Conservation (phyloP, 148 eudicot species). For the Nepenthes gracilis region DNA sequence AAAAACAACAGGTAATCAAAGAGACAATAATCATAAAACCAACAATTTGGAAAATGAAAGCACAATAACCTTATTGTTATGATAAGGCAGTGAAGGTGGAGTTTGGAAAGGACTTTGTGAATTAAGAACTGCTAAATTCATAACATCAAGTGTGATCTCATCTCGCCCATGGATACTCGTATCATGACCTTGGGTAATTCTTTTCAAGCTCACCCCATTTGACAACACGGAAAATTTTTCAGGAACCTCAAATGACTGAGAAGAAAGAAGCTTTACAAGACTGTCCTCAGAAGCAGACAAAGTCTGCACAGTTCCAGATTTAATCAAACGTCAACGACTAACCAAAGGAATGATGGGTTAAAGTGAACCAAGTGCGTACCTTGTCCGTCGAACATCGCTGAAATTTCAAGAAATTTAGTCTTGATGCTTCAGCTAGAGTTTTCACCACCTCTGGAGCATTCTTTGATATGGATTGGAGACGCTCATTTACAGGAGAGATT, state of each 20-base stretch:
- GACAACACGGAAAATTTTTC: conserved; percentile 22
- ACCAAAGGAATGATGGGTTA: neutral
- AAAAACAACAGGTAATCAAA: conserved; percentile 11
- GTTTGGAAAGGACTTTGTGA: conserved; percentile 69
- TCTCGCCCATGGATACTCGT: conserved; percentile 10
- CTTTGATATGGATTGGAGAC: conserved; percentile 64
- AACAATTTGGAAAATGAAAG: neutral
- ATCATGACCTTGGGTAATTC: conserved; percentile 13
- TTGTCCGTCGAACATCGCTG: conserved; percentile 34
- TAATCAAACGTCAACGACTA: conserved; percentile 5
- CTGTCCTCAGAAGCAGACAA: conserved; percentile 24
- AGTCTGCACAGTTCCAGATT: conserved; percentile 20
- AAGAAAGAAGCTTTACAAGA: conserved; percentile 37
- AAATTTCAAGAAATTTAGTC: conserved; percentile 46
- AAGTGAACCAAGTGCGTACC: conserved; percentile 19
- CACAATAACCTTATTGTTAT: conserved; percentile 53
- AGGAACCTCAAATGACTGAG: conserved; percentile 24
- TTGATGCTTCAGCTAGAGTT: conserved; percentile 66
- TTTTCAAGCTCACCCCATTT: conserved; percentile 22
- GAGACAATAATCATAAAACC: conserved; percentile 1
- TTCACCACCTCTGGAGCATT: conserved; percentile 50
- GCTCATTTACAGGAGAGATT: conserved; percentile 81
- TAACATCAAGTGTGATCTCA: conserved; percentile 13
- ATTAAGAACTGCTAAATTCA: conserved; percentile 15
- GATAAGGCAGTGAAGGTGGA: conserved; percentile 73